Conservation (phyloP, 2,329 filamentous ascomycete species). For the Aureobasidium sp. region DNA sequence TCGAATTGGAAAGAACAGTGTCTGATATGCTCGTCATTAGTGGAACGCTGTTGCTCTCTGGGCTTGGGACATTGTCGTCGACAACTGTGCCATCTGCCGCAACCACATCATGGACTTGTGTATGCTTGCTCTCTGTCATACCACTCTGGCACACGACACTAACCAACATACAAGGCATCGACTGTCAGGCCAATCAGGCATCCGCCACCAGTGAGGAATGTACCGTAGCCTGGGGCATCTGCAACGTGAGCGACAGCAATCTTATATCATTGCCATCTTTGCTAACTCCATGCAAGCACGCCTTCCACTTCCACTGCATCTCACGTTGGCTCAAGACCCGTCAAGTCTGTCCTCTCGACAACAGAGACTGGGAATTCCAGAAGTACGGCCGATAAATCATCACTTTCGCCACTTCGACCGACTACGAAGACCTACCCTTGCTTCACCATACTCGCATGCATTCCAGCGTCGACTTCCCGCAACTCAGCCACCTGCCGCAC, state of each 20-base stretch:
- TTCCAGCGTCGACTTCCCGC: neutral
- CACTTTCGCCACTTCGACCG: neutral
- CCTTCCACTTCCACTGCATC: conserved; percentile 99
- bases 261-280: neutral
- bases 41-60: conserved; percentile 98
- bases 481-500: neutral
- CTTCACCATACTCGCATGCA: neutral
- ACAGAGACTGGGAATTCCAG: conserved; percentile 99
- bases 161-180: conserved; percentile 59
- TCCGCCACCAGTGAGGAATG: conserved; percentile 97
- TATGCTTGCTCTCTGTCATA: conserved; percentile 38
- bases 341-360: conserved; percentile 95
- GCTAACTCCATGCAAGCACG: conserved; percentile 61
- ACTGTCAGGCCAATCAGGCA: conserved; percentile 97
- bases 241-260: conserved; percentile 68
- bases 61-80: conserved; percentile 99
- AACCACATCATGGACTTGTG: conserved; percentile 99
- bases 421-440: neutral
- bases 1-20: conserved; percentile 15
- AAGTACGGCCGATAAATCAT: conserved; percentile 72
- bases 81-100: conserved; percentile 98
- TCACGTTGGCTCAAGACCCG: conserved; percentile 99
- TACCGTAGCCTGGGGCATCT: conserved; percentile 98
- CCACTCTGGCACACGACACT: neutral
- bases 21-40: conserved; percentile 40